Conservation (phyloP, 2,329 filamentous ascomycete genomes). For the Phialocephala sp. region DNA sequence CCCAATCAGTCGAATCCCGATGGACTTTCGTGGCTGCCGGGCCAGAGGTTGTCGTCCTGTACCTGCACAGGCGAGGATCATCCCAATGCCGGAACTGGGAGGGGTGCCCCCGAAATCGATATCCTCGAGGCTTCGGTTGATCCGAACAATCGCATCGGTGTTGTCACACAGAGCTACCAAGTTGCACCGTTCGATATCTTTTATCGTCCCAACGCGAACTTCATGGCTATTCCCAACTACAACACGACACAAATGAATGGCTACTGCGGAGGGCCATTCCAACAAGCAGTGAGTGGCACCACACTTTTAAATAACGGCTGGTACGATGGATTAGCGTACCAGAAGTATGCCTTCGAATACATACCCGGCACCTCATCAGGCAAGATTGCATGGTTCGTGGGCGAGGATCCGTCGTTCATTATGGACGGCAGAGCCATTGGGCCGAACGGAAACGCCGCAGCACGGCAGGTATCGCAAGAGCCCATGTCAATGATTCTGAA, state of each 20-base stretch:
- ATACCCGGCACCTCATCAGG: slow-evolving; percentile 50
- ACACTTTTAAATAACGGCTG: slow-evolving; percentile 59
- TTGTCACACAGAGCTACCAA: slow-evolving; percentile 46
- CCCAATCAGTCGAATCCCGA: slow-evolving; percentile 71
- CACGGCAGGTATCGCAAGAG: slow-evolving; percentile 55
- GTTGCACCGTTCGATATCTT: slow-evolving; percentile 49
- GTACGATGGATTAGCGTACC: slow-evolving; percentile 59
- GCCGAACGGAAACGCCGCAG: slow-evolving; percentile 57
- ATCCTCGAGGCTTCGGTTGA: slow-evolving; percentile 65
- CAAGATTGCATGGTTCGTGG: slow-evolving; percentile 58
- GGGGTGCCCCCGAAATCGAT: slow-evolving; percentile 74
- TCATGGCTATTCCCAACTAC: slow-evolving; percentile 55
- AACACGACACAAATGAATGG: slow-evolving; percentile 54
- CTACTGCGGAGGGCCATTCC: slow-evolving; percentile 59
- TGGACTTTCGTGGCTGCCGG: slow-evolving; percentile 69
- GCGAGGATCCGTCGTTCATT: slow-evolving; percentile 55
- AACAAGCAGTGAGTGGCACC: slow-evolving; percentile 61
- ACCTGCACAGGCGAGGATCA: slow-evolving; percentile 68
- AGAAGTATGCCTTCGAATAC: slow-evolving; percentile 62
- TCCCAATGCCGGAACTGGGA: slow-evolving; percentile 66
- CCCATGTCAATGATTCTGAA: slow-evolving; percentile 61
- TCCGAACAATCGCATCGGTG: slow-evolving; percentile 43
- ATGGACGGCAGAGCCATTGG: slow-evolving; percentile 58
- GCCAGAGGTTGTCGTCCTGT: slow-evolving; percentile 71
- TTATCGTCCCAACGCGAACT: slow-evolving; percentile 58